Evolutionary conservation across 2,329 filamentous ascomycete species (phyloP).

Genomic region (Ciborinia camelliae): DNA sequence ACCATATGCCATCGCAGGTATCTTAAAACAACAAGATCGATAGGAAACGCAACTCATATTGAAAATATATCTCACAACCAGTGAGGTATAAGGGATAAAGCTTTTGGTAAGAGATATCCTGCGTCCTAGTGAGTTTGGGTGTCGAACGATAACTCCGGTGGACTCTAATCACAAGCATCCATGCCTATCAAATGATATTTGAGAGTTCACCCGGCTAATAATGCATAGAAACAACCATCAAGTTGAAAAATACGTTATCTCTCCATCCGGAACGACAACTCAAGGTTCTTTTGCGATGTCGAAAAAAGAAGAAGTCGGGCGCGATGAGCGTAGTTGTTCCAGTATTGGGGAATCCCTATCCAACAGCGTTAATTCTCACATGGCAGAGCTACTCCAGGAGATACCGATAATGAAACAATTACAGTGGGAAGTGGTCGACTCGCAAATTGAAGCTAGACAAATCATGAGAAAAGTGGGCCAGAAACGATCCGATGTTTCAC

Average conservation of each 20-base stretch:
- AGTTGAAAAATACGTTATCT: not conserved
- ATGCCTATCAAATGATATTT: too few species aligned
- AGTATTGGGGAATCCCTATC: not conserved
- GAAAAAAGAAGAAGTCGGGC: not conserved
- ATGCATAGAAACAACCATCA: not conserved
- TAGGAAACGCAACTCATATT: not conserved
- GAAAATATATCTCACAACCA: not conserved
- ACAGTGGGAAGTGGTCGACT: constrained; percentile 21
- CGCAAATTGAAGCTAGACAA: constrained; percentile 27
- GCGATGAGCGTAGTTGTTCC: not conserved
- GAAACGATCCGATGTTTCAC: constrained; percentile 26
- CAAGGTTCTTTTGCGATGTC: not conserved
- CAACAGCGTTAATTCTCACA: constrained; percentile 17
- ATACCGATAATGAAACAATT: constrained; percentile 22
- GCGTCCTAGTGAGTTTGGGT: not conserved
- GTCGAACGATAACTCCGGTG: not conserved
- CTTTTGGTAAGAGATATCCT: not conserved
- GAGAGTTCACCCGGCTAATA: too few species aligned
- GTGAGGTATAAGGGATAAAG: not conserved
- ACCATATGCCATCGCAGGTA: too few species aligned
- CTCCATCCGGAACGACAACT: too few species aligned
- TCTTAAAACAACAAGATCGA: too few species aligned
- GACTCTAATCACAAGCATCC: not conserved
- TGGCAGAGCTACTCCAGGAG: constrained; percentile 23
- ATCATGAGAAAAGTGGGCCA: constrained; percentile 28